phyloP scores from a whole-genome alignment of 768 basidiomycete species.

The Podaxis rugospora region DNA sequence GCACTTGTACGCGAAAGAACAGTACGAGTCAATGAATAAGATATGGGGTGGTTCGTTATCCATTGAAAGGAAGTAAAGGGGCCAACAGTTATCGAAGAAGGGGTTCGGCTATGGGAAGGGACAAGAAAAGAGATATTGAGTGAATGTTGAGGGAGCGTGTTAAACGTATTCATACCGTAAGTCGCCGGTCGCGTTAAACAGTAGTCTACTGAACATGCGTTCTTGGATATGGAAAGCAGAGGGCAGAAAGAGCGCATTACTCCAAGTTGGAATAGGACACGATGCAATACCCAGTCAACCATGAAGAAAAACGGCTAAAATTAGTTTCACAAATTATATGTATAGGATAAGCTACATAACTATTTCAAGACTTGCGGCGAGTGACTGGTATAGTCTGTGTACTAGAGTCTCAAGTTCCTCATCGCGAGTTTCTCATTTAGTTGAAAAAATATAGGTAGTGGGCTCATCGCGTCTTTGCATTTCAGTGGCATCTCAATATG shows the following conservation, averaged over 20 bases:
- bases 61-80: conserved; percentile 20
- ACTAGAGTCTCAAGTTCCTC: too few relatives aligned
- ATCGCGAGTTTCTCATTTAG: too few relatives aligned
- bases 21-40: conserved; percentile 78
- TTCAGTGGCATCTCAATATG: neutral
- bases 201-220: too few relatives aligned
- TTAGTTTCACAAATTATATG: neutral
- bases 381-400: too few relatives aligned
- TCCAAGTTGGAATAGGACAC: too few relatives aligned
- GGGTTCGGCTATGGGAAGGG: neutral
- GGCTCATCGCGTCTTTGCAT: too few relatives aligned
- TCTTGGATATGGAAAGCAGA: too few relatives aligned
- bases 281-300: neutral
- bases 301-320: neutral
- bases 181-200: too few relatives aligned
- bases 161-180: too few relatives aligned
- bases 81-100: neutral
- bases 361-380: too few relatives aligned
- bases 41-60: conserved; percentile 43
- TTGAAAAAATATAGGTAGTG: too few relatives aligned
- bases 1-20: conserved; percentile 87
- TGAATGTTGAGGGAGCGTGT: neutral
- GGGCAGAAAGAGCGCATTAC: too few relatives aligned
- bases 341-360: neutral
- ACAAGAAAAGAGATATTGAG: neutral